A percentile compares a stretch with the other conserved stretches of the same genome.
Conservation (phyloP, 2,329 filamentous ascomycete species). For the Zasmidium citrigriseum region DNA sequence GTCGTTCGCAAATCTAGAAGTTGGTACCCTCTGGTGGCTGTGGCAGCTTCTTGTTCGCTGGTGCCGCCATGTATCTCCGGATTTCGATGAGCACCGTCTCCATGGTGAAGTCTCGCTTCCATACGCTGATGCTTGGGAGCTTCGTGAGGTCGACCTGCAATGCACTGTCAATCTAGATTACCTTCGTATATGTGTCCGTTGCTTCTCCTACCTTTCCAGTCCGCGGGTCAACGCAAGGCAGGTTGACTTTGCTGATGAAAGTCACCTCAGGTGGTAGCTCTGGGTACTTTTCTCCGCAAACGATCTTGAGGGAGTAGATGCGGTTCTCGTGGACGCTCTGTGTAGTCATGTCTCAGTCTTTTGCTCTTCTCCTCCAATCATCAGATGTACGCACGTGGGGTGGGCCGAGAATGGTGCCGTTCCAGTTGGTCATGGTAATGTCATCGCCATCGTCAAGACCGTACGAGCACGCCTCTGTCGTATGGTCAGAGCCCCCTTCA, state of each 20-base stretch:
- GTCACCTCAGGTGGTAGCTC: conserved; percentile 85
- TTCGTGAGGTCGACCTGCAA: conserved; percentile 76
- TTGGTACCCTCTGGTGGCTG: conserved; percentile 86
- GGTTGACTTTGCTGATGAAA: conserved; percentile 92
- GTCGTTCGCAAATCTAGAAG: conserved; percentile 27
- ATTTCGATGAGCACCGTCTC: conserved; percentile 89
- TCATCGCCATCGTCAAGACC: conserved; percentile 93
- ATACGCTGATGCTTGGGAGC: conserved; percentile 81
- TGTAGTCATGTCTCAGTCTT: not conserved
- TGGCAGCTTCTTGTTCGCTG: conserved; percentile 89
- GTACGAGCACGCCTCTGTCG: conserved; percentile 89
- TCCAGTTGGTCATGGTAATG: conserved; percentile 97
- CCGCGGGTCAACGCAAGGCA: conserved; percentile 84
- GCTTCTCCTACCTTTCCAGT: conserved; percentile 65
- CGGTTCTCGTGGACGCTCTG: conserved; percentile 97
- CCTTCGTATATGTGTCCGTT: not conserved
- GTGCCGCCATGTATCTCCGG: conserved; percentile 86
- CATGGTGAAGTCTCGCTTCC: conserved; percentile 93
- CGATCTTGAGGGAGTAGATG: conserved; percentile 97
- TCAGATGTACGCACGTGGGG: conserved; percentile 71
- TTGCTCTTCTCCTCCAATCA: not conserved
- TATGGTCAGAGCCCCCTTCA: conserved; percentile 18
- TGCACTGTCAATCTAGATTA: not conserved
- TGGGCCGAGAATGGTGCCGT: conserved; percentile 93
- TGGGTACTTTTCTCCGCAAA: conserved; percentile 88